Base-by-base conservation (phyloP, 2,329 filamentous ascomycete species). In the Graphiopsis chlorocephala region DNA sequence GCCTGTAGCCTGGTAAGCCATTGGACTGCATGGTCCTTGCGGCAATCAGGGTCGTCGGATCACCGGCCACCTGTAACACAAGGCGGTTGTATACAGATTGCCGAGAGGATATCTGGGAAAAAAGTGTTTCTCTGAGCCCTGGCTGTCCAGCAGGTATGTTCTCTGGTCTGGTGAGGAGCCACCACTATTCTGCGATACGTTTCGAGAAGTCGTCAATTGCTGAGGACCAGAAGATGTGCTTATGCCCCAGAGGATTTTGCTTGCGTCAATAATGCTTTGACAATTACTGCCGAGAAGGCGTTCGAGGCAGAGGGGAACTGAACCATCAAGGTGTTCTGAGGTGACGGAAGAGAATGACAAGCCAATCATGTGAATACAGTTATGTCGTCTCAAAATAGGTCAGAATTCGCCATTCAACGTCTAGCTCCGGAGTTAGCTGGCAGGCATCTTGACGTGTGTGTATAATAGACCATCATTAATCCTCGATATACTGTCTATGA, bases 1-100 rank as follows among this genome's bases (percentile, higher is more conserved):
- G 60, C 15, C 47, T 33, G 33, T 62, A 62, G 60, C 47, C 31
- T 28, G 60, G 33, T 25, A 29, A 55, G 48, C 31, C 60, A 62
- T 62, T 62, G 47, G 60, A 62, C 48, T 62, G 60, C 60, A 62
- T 62, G 60, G 60, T 55, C 60, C 60, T 62, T 62, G 60, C 60
- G 60, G 60, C 31, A 42, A 26, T 45, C 60, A 62, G 60, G 60
- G 48, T 62, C 60, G 60, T 62, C 60, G 48, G 60, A 35, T 62
- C 31, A 15, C 25, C 60, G 47, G 60, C 12, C 35, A 25, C 14
- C 17, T n/a, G 48, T 62, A 33, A 33, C 60, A 62, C 48, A 42
- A 62, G 60, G 48, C n/a, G 17, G 31, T 62, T 33, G 47, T 50
- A 50, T 50, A 50, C 23, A 45, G 23, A 28, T 50, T 28, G 47